Evolutionary conservation across 345 rosid species (phyloP), one percentile per base, ranked within the genome.

Genomic region (Brassica nigra): DNA sequence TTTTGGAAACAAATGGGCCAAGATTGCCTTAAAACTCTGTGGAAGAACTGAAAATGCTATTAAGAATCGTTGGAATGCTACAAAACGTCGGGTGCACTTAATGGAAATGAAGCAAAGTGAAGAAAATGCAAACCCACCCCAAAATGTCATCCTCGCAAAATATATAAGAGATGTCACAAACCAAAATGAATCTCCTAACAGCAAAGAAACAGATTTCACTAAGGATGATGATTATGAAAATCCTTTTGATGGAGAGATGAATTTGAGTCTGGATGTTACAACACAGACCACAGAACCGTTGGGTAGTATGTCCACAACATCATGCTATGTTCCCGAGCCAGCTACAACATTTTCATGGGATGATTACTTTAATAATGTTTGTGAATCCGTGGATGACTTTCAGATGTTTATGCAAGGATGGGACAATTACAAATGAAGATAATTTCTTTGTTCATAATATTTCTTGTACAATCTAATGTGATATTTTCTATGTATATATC

Each of bases 1-100:
- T 28, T 72, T 82, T 30, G 97, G 98, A 4, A 90, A 90, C 79
- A 78, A 87, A 42, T 94, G 97, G 98, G 87, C 86, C 0, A 86
- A 86, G 78, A 94, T 94, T 5, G 87, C 95, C 0, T 80, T 86
- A 47, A 36, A 70, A 39, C 86, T 94, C 34, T 89, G 86, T 0
- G 90, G 97, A 59, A 80, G 96, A 72, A 86, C 86, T 1, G 90
- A 89, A 76, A 94, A 91, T 58, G 52, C 88, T 5, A 84, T 94
- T 30, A 94, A 94, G 81, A 91, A 94, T 44, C 98, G 87, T 18
- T 91, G 98, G 97, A 90, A 91, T 27, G 89, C 91, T 5, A 84
- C 95, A 1, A 94, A 82, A 39, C 85, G 95, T 29, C 79, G 86
- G 67, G 4, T 23, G 12, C 37, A 18, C 1, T 39, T 2, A 2